Conservation (phyloP, 2,329 filamentous ascomycete genomes). For the Penicillium sp. region DNA sequence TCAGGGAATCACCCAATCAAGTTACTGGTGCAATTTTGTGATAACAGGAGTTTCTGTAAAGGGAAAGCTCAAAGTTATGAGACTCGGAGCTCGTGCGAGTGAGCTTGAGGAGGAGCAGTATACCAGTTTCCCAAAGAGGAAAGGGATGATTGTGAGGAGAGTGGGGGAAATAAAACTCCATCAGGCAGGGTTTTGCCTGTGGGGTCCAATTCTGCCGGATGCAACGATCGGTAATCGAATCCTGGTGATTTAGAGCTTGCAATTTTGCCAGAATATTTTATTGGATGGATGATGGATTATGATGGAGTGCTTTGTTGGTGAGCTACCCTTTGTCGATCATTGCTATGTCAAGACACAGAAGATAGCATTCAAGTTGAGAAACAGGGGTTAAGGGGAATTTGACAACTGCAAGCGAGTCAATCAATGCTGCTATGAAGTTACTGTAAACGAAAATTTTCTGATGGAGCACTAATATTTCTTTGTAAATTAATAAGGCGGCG, state of each 20-base stretch:
- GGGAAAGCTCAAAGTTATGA: background rate
- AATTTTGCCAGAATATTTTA: background rate
- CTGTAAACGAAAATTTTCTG: too few relatives aligned
- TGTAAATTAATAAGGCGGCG: too few relatives aligned
- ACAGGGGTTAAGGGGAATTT: background rate
- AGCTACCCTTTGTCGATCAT: background rate
- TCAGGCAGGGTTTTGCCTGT: background rate
- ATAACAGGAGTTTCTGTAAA: background rate
- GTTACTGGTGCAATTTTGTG: background rate
- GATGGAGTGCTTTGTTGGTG: background rate
- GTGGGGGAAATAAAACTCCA: background rate
- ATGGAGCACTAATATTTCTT: too few relatives aligned
- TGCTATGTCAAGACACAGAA: background rate
- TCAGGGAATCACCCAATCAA: background rate
- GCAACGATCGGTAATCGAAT: background rate
- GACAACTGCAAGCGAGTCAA: background rate
- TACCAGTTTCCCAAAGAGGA: background rate
- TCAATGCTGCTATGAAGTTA: background rate
- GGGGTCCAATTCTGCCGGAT: background rate
- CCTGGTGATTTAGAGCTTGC: background rate
- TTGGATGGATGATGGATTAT: background rate
- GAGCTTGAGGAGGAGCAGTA: too few relatives aligned
- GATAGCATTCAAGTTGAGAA: background rate
- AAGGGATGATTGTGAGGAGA: background rate
- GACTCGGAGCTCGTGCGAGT: too few relatives aligned